phyloP scores from a whole-genome alignment of 1,284 basidiomycete genomes.

The Pseudozyma tsukubaensis region DNA sequence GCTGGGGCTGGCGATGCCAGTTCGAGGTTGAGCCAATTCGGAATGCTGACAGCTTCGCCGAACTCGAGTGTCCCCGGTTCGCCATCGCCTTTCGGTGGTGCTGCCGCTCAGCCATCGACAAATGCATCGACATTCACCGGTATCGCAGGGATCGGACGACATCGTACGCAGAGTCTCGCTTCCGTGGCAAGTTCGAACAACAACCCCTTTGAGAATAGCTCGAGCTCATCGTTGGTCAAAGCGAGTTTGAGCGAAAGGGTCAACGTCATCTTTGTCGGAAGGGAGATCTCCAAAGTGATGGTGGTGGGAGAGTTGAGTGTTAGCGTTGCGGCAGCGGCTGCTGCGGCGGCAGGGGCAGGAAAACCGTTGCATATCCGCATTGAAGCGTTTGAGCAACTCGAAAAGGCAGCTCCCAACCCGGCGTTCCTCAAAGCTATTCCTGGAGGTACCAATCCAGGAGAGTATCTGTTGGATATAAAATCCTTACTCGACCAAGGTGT shows the following conservation, averaged over 20 bases:
- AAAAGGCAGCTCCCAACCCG: conserved; percentile 73
- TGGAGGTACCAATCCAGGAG: conserved; percentile 68
- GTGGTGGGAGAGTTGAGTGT: conserved; percentile 72
- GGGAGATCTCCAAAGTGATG: conserved; percentile 70
- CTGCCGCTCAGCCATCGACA: no score
- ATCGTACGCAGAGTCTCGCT: conserved; percentile 56
- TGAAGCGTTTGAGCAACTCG: conserved; percentile 71
- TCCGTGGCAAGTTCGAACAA: conserved; percentile 46
- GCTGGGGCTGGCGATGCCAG: conserved; percentile 22
- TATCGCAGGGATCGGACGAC: conserved; percentile 36
- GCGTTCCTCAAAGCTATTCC: conserved; percentile 70
- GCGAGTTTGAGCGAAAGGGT: conserved; percentile 72
- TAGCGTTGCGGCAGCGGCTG: conserved; percentile 15
- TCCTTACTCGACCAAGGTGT: conserved; percentile 60
- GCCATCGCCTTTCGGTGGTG: conserved; percentile 32
- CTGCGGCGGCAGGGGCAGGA: conserved; percentile 5
- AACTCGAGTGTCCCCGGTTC: conserved; percentile 25
- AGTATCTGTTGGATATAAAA: conserved; percentile 71
- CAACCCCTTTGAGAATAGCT: conserved; percentile 52
- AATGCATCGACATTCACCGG: conserved; percentile 30
- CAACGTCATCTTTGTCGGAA: conserved; percentile 70
- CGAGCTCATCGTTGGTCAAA: conserved; percentile 22
- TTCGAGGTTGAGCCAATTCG: conserved; percentile 46
- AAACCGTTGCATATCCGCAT: conserved; percentile 69
- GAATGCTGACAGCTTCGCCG: conserved; percentile 31